Base-by-base conservation (phyloP, 257 asterid species). In the Cinchona pubescens region DNA sequence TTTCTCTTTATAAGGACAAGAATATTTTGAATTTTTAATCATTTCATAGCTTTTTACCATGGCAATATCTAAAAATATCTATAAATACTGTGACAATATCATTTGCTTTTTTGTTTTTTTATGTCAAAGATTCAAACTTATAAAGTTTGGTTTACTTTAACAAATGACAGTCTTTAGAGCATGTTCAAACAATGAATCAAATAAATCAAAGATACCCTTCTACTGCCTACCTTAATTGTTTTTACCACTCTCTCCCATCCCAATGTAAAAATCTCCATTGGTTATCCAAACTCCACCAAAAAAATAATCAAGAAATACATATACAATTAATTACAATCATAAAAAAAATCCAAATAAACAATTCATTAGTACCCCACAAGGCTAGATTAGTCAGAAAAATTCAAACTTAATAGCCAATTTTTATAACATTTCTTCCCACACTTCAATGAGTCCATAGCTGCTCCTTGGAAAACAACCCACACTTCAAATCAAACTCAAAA, bases 381-480 rank as follows among this genome's bases (percentile, higher is more conserved):
- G 79, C 82, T 23, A 76, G 79, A 46, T 68, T 69, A 53, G 85
- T 70, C 83, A 69, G 81, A 69, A 72, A 65, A 85, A 82, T 82
- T 84, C 89, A 83, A 89, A 88, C 75, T 79, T 68, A 8, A 45
- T 45, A 58, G 76, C 82, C 74, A 34, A 71, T 49, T 23, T 76
- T 60, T 74, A n/a, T 23, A 27, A 14, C 25, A 2, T 11, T 40
- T 56, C 8, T 21, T n/a, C n/a, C n/a, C n/a, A n/a, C 27, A 55
- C 77, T 65, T 78, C 79, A 76, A 40, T 40, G 77, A 75, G 75
- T 71, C 62, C 40, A 7, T 15, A 58, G 76, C 68, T 51, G 55
- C 71, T 69, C 91, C 90, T 85, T 58, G 86, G 86, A 84, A 83
- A 80, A 78, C 48, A 51, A 62, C 82, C 75, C 84, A 78, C 63